Evolutionary conservation across 108 stramenopile genomes (phyloP), one percentile per base, ranked within the genome.

Genomic region (Nannochloropsis salina): DNA sequence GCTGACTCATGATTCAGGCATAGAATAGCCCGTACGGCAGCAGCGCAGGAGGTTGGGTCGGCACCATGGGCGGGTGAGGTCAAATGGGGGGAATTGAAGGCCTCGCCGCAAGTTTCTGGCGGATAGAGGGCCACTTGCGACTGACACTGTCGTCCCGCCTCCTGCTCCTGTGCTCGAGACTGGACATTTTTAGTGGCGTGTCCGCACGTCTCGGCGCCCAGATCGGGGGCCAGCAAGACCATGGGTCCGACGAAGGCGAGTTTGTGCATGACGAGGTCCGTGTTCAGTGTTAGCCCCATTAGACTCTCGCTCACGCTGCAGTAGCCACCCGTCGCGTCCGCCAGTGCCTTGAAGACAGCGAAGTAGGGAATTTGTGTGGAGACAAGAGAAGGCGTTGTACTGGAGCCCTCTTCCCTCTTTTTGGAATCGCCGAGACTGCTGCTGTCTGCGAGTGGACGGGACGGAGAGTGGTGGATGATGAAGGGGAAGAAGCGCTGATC

Each of bases 241-340:
- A 74, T n/a, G n/a, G 61, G 61, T 15, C 61, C 61, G 61, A 74
- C 61, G n/a, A 74, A 74, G n/a, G 61, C n/a, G 8, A 74, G 61
- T n/a, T 74, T 74, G 61, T 74, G 61, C n/a, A 74, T n/a, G n/a
- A 74, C n/a, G 20, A 74, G n/a, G 61, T 74, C 61, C 61, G n/a
- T 74, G 20, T 74, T 74, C 61, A 74, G 4, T 15, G 15, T 74
- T n/a, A 74, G 61, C 8, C 61, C 61, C 61, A 74, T 74, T 6
- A 74, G n/a, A 74, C 61, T 74, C 15, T 74, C 61, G n/a, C 61
- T 74, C 61, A 74, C 61, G 6, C 61, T 74, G 61, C n/a, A 74
- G n/a, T 74, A 74, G 20, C 61, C 61, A 15, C 61, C 61, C 61
- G 61, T 74, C n/a, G 61, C 61, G 2, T 74, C 61, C n/a, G 61